Evolutionary conservation across 495 filamentous ascomycete species (phyloP).

Genomic region (Monascus purpureus): DNA sequence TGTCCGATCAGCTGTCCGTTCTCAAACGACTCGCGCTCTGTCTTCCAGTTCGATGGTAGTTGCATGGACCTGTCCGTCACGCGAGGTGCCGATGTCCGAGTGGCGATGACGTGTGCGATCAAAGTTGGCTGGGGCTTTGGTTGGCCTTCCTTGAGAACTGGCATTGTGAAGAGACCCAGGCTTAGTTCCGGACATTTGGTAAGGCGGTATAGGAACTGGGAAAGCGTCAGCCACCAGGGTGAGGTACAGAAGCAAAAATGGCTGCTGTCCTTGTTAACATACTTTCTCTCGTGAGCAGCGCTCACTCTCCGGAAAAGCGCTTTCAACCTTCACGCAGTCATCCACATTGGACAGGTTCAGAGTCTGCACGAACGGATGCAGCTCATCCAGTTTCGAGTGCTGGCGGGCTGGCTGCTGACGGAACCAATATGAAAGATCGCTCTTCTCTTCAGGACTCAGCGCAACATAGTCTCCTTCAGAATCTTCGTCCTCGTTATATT

Average conservation of each 20-base stretch:
- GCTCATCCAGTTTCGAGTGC: constrained; percentile 31
- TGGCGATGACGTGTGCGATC: constrained; percentile 72
- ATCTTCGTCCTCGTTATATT: constrained; percentile 27
- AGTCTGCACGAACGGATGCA: constrained; percentile 57
- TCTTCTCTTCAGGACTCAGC: constrained; percentile 28
- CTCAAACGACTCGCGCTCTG: constrained; percentile 20
- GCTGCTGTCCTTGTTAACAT: constrained; percentile 16
- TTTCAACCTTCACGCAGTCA: constrained; percentile 62
- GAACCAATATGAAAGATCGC: constrained; percentile 31
- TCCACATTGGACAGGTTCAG: constrained; percentile 63
- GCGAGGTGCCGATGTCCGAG: constrained; percentile 41
- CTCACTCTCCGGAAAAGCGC: constrained; percentile 58
- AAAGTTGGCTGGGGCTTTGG: constrained; percentile 39
- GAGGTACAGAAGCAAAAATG: not conserved
- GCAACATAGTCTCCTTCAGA: constrained; percentile 30
- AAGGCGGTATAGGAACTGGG: constrained; percentile 71
- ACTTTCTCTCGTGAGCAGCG: constrained; percentile 72
- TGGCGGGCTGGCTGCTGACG: constrained; percentile 26
- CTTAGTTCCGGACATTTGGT: constrained; percentile 63
- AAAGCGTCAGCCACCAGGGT: constrained; percentile 6
- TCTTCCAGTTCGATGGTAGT: constrained; percentile 50
- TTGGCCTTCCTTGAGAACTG: constrained; percentile 26
- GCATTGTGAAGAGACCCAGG: constrained; percentile 62
- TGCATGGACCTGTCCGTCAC: constrained; percentile 73
- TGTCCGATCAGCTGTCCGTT: constrained; percentile 39